Evolutionary conservation across 345 rosid genomes (phyloP), one percentile per base, ranked within the genome.

Genomic region (Streptanthus diversifolius): DNA sequence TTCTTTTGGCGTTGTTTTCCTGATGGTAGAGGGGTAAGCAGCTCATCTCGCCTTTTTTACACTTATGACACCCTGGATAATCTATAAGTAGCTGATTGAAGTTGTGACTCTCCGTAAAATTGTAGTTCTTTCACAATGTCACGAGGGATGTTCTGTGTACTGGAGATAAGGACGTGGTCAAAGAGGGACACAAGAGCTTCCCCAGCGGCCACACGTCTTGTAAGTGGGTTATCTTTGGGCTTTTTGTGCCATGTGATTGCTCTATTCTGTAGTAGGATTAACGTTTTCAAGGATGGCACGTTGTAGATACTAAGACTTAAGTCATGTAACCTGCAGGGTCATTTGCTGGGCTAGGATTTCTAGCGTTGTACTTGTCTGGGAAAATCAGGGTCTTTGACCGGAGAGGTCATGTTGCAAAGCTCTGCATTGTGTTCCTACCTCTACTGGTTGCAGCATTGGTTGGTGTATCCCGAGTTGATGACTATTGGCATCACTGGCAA

Each of bases 1-100:
- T 93, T 93, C 81, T 91, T 89, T 73, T 93, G 98, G 97, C 96
- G 95, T 63, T 93, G 97, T 81, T 93, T 93, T 70, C 95, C 97
- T 70, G 81, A 93, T 82, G 98, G 96, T 11, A 83, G 75, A 82
- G 90, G 85, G 82, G 98, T 93, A 67, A 36, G 85, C 29, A 58
- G 5, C 73, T 48, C 68, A 14, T 39, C 54, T 62, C 35, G 39
- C 39, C 36, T 29, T 49, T 1, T 21, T 51, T 25, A 43, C 70
- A 43, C 33, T 24, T 68, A 12, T 30, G 22, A 43, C 4, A 10
- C 19, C 1, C 1, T 53, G 7, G 19, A 21, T 48, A 30, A 5
- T 33, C 64, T 43, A 11, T 54, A 54, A 10, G 15, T 18, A 52
- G 18, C 43, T 47, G 25, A 32, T 33, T 62, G 6, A 17, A 15